Conservation (phyloP, 2,329 filamentous ascomycete genomes). For the Dryadomyces quercus-mongolicae region DNA sequence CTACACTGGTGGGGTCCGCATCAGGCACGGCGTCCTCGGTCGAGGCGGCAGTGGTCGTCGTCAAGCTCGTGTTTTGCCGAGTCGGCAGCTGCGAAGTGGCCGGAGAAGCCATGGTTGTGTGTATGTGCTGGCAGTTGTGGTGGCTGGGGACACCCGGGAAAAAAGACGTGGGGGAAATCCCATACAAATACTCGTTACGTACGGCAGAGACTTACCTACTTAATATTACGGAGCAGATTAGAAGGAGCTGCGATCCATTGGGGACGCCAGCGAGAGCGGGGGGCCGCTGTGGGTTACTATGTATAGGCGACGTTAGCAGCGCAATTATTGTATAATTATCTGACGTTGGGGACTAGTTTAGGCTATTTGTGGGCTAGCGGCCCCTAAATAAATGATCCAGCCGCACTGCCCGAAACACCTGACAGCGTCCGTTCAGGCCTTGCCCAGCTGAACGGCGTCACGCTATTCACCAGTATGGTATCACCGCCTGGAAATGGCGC, state of each 20-base stretch:
- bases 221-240: too few species aligned
- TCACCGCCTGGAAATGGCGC: not conserved
- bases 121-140: not conserved
- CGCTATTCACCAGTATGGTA: not conserved
- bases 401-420: not conserved
- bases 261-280: too few species aligned
- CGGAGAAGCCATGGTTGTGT: not conserved
- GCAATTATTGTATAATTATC: too few species aligned
- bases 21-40: slow-evolving; percentile 49
- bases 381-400: too few species aligned
- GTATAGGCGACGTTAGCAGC: too few species aligned
- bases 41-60: slow-evolving; percentile 3
- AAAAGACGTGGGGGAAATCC: not conserved
- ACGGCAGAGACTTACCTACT: too few species aligned
- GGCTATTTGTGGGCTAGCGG: too few species aligned
- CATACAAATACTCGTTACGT: too few species aligned
- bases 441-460: not conserved
- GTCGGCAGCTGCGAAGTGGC: slow-evolving; percentile 9
- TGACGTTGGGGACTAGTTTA: too few species aligned
- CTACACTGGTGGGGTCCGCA: slow-evolving; percentile 44
- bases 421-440: not conserved
- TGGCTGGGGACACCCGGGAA: not conserved
- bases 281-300: too few species aligned
- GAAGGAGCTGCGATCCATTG: too few species aligned
- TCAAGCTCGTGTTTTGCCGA: slow-evolving; percentile 13